Evolutionary conservation across 2,329 filamentous ascomycete species (phyloP), one percentile per base, ranked within the genome.

Genomic region (Colletotrichum eleusines): DNA sequence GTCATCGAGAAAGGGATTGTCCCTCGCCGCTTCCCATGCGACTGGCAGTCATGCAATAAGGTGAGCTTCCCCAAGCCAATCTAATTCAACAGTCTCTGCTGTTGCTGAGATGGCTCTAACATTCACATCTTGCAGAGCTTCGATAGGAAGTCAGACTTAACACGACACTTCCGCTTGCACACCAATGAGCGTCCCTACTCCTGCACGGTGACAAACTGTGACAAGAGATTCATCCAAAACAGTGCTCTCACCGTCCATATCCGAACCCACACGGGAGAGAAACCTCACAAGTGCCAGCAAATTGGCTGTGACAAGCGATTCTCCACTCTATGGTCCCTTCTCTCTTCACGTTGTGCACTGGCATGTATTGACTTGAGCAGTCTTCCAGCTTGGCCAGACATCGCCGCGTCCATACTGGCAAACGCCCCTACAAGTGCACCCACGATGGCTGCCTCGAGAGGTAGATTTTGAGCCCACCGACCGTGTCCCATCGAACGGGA

Each of bases 241-340:
- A 92, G 90, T 78, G 90, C 90, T 48, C 80, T 92, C 74, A 92
- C 90, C 3, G 90, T 92, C 50, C 91, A 93, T 77, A 90, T 90
- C 67, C 87, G 91, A 73, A 92, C 90, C 16, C 91, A 92, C 73
- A 92, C 90, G 0, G 90, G 90, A 67, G 91, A 92, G 82, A 93
- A 92, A 79, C 91, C 91, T 69, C 90, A 92, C 74, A 86, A 89
- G 75, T 93, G 91, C 76, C 86, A 90, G 76, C 87, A 91, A 73
- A 80, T 86, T 33, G 89, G 88, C 26, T 92, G 90, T 75, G 88
- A 87, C 54, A 92, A 92, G 81, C 84, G 89, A 50, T 92, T 92
- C 76, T 92, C 90, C 65, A 90, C 92, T 80, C 90, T 91, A 80
- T 74, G 89, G 33, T 84, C 7, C 9, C 35, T 50, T 1, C 20